Evolutionary conservation across 2,329 filamentous ascomycete species (phyloP).

Genomic region (Amylocarpus encephaloides): DNA sequence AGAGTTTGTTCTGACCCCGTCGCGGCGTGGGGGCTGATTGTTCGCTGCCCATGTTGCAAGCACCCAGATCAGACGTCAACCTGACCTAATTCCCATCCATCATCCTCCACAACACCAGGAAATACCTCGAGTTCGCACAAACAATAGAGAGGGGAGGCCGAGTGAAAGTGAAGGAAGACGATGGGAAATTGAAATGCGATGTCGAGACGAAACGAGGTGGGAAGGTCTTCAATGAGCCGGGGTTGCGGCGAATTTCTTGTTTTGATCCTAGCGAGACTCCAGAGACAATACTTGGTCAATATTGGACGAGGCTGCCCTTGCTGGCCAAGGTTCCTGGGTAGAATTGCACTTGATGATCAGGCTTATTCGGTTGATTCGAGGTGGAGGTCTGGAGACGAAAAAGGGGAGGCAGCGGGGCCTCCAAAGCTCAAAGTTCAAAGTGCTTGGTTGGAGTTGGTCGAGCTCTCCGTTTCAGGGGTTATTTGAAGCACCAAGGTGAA

Average conservation of each 20-base stretch:
- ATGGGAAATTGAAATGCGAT: conserved; percentile 12
- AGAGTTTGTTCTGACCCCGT: conserved; percentile 25
- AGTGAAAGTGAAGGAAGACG: conserved; percentile 2
- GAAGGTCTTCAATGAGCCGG: not conserved
- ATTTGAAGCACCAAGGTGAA: too few relatives aligned
- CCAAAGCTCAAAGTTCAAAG: too few relatives aligned
- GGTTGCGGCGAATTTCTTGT: not conserved
- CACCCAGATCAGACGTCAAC: not conserved
- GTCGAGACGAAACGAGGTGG: conserved; percentile 20
- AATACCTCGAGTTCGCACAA: not conserved
- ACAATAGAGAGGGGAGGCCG: conserved; percentile 7
- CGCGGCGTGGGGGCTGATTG: conserved; percentile 21
- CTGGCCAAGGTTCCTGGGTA: not conserved
- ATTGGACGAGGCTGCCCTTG: conserved; percentile 13
- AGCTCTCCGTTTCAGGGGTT: too few relatives aligned
- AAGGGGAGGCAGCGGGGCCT: not conserved
- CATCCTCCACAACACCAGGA: conserved; percentile 7
- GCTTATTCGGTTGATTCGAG: not conserved
- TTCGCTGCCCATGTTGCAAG: conserved; percentile 26
- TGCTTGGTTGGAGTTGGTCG: too few relatives aligned
- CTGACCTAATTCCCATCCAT: conserved; percentile 13
- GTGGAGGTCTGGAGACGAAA: not conserved
- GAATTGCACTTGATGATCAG: not conserved
- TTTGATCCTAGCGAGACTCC: conserved; percentile 4
- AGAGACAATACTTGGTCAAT: conserved; percentile 2